Percentiles rank a stretch among this genome's conserved stretches.
phyloP scores from a whole-genome alignment of 495 filamentous ascomycete genomes.

The Diplogelasinospora grovesii region DNA sequence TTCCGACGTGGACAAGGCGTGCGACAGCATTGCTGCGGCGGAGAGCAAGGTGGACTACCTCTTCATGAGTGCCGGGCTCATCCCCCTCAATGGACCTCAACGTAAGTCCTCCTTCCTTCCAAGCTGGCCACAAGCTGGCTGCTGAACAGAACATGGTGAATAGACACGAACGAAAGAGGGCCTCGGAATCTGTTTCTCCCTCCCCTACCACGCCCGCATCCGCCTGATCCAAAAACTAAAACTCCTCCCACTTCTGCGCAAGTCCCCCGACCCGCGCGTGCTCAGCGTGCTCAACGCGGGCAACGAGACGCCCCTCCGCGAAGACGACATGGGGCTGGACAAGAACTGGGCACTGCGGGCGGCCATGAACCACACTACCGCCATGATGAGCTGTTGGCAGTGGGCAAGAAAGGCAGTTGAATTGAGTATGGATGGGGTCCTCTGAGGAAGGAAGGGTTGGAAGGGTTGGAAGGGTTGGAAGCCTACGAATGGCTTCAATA shows the following conservation, averaged over 20 bases:
- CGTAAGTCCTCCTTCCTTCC: not conserved
- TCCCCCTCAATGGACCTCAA: conserved; percentile 5
- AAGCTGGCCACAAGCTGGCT: not conserved
- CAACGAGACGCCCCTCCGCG: conserved; percentile 9
- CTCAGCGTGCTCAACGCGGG: conserved; percentile 16
- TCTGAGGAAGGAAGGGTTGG: no score
- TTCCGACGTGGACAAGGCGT: conserved; percentile 12
- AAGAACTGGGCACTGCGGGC: conserved; percentile 5
- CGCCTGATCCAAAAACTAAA: conserved; percentile 11
- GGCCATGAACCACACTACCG: conserved; percentile 9
- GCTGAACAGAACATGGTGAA: not conserved
- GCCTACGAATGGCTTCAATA: no score
- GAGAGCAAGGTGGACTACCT: conserved; percentile 17
- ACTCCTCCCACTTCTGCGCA: conserved; percentile 13
- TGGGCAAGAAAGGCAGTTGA: no score
- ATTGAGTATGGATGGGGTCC: no score
- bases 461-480: no score
- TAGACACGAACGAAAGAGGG: conserved; percentile 15
- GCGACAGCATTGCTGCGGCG: not conserved
- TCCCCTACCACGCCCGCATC: conserved; percentile 17
- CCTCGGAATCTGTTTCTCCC: conserved; percentile 6
- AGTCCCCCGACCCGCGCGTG: conserved; percentile 8
- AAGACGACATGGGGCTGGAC: conserved; percentile 13
- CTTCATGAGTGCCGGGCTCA: conserved; percentile 16
- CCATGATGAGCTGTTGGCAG: no score